Evolutionary conservation across 805 yeast genomes (phyloP).

Genomic region (Blastobotrys parvus): DNA sequence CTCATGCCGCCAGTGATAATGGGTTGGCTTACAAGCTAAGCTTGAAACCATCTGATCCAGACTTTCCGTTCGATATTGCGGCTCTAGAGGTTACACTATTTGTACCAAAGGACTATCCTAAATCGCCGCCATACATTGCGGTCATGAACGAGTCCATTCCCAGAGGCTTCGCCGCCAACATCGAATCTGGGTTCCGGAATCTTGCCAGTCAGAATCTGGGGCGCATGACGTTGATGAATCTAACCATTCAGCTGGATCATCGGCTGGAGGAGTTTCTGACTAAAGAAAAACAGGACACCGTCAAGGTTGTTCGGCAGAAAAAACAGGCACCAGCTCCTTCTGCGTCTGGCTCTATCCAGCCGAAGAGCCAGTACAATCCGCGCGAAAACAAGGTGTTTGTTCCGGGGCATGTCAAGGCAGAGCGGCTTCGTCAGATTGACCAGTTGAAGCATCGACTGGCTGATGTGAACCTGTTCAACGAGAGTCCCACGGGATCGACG

Average conservation of each 20-base stretch:
- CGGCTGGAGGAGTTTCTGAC: conserved; percentile 51
- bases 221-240: conserved; percentile 41
- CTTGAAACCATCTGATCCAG: conserved; percentile 55
- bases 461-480: conserved; percentile 5
- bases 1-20: neutral
- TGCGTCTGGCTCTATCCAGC: neutral
- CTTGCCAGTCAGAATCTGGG: conserved; percentile 32
- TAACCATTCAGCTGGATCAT: conserved; percentile 46
- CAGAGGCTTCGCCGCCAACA: conserved; percentile 53
- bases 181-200: conserved; percentile 54
- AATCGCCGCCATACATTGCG: conserved; percentile 39
- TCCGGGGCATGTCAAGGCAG: conserved; percentile 13
- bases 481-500: conserved; percentile 2
- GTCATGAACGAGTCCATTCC: conserved; percentile 65
- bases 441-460: conserved; percentile 11
- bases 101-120: conserved; percentile 51
- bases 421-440: conserved; percentile 16
- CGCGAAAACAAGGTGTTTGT: conserved; percentile 10
- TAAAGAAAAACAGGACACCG: conserved; percentile 50
- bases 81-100: conserved; percentile 43
- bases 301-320: conserved; percentile 41
- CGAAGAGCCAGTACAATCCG: conserved; percentile 2
- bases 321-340: neutral
- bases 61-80: conserved; percentile 58
- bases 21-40: conserved; percentile 7